Evolutionary conservation across 2,329 filamentous ascomycete genomes (phyloP).

Genomic region (Pestalotiopsis sp.): DNA sequence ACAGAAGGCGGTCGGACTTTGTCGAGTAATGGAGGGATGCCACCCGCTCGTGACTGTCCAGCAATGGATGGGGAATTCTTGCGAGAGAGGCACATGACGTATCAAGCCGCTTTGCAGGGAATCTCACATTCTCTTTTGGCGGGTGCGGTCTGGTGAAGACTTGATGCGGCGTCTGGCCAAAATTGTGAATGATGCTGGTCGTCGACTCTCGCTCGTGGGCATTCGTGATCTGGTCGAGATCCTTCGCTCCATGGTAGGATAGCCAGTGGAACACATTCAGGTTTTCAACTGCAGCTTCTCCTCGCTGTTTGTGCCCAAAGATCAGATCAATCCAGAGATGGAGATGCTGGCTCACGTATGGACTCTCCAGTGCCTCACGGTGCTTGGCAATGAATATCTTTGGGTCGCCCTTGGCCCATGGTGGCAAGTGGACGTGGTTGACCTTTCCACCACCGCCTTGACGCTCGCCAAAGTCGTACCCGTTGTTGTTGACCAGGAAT

Average conservation of each 20-base stretch:
- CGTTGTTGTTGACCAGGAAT: constrained; percentile 91
- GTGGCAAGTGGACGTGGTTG: constrained; percentile 85
- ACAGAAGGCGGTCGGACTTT: constrained; percentile 82
- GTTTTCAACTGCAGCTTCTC: constrained; percentile 87
- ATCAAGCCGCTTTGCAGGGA: constrained; percentile 73
- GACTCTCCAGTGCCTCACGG: constrained; percentile 91
- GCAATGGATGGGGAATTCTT: constrained; percentile 76
- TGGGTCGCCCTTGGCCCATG: constrained; percentile 95
- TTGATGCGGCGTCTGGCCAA: constrained; percentile 95
- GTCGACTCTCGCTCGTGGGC: constrained; percentile 84
- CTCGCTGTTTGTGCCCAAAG: constrained; percentile 92
- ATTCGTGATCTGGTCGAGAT: constrained; percentile 89
- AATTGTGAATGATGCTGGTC: constrained; percentile 97
- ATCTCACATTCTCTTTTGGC: constrained; percentile 68
- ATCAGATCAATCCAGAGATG: constrained; percentile 96
- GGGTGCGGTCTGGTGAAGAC: constrained; percentile 85
- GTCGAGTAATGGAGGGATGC: constrained; percentile 76
- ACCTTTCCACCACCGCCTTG: constrained; percentile 81
- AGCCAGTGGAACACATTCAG: constrained; percentile 96
- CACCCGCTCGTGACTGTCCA: constrained; percentile 79
- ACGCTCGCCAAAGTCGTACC: constrained; percentile 87
- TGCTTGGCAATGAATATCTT: constrained; percentile 96
- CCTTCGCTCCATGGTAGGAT: constrained; percentile 91
- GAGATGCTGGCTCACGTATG: constrained; percentile 85
- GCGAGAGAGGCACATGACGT: constrained; percentile 75